A percentile compares a stretch with the other conserved stretches of the same genome.
Conservation (phyloP, 805 yeast species). For the Ogataea degrootiae region DNA sequence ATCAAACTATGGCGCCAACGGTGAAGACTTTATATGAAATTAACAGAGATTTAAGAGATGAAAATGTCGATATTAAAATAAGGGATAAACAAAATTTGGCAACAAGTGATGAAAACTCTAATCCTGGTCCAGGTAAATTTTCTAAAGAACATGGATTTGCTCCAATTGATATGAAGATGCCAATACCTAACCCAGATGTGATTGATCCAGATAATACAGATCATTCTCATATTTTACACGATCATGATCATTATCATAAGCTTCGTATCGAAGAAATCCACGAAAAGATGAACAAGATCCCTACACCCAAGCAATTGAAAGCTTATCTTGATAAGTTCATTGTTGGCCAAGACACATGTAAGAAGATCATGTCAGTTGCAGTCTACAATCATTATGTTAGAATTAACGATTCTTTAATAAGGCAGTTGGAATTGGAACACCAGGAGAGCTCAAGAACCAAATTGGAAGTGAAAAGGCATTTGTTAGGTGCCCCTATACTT, state of each 20-base stretch:
- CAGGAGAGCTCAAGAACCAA: conserved; percentile 3
- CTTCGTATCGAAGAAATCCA: conserved; percentile 8
- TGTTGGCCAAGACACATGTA: conserved; percentile 52
- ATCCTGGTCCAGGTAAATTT: neutral
- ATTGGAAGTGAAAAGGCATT: neutral
- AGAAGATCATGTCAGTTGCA: conserved; percentile 56
- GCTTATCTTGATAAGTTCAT: conserved; percentile 45
- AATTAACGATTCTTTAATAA: conserved; percentile 32
- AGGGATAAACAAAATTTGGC: neutral
- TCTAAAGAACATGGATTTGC: neutral
- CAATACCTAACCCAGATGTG: neutral
- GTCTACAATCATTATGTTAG: conserved; percentile 55
- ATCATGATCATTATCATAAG: conserved; percentile 2
- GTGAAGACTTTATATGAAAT: conserved; percentile 13
- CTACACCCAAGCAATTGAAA: conserved; percentile 45
- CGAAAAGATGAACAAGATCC: conserved; percentile 25
- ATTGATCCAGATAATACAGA: neutral
- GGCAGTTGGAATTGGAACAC: conserved; percentile 7
- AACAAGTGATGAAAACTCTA: too few relatives aligned
- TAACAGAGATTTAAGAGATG: conserved; percentile 11
- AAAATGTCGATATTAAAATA: conserved; percentile 11
- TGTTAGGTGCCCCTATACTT: conserved; percentile 8
- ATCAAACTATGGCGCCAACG: conserved; percentile 7
- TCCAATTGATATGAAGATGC: neutral
- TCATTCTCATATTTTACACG: neutral